phyloP scores from a whole-genome alignment of 2,329 filamentous ascomycete species.

The Zopfia rhizophila region DNA sequence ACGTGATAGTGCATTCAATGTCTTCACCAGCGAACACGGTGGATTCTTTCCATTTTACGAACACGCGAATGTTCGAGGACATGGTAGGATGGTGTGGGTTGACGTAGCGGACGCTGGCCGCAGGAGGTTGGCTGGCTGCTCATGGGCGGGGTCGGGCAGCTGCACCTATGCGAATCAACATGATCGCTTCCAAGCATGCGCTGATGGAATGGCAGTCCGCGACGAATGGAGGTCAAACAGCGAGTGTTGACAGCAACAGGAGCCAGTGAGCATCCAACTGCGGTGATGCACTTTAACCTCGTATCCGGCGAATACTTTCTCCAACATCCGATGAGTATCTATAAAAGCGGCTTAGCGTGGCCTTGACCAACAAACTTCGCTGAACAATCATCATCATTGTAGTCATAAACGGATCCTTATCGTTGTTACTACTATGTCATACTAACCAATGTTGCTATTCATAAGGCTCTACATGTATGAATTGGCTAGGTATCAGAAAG shows the following conservation, averaged over 20 bases:
- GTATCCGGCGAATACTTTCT: too few species aligned
- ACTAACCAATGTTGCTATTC: too few species aligned
- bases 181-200: conserved; percentile 11
- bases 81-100: conserved; percentile 43
- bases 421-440: too few species aligned
- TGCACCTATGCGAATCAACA: conserved; percentile 12
- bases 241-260: neutral
- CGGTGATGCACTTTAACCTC: too few species aligned
- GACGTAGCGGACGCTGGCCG: conserved; percentile 36
- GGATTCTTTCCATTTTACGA: conserved; percentile 92
- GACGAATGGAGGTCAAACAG: conserved; percentile 1
- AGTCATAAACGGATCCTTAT: too few species aligned
- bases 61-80: conserved; percentile 83
- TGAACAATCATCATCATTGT: too few species aligned
- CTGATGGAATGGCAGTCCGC: too few species aligned
- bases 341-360: too few species aligned
- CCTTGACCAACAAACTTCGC: too few species aligned
- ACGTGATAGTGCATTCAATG: conserved; percentile 94
- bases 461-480: too few species aligned
- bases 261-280: neutral
- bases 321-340: too few species aligned
- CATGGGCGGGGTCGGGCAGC: conserved; percentile 37
- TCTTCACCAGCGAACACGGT: conserved; percentile 97
- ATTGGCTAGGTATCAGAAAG: too few species aligned
- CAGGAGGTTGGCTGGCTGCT: conserved; percentile 36